Evolutionary conservation across 1,284 basidiomycete genomes (phyloP), one percentile per base, ranked within the genome.

Genomic region (Vanrija pseudolonga): DNA sequence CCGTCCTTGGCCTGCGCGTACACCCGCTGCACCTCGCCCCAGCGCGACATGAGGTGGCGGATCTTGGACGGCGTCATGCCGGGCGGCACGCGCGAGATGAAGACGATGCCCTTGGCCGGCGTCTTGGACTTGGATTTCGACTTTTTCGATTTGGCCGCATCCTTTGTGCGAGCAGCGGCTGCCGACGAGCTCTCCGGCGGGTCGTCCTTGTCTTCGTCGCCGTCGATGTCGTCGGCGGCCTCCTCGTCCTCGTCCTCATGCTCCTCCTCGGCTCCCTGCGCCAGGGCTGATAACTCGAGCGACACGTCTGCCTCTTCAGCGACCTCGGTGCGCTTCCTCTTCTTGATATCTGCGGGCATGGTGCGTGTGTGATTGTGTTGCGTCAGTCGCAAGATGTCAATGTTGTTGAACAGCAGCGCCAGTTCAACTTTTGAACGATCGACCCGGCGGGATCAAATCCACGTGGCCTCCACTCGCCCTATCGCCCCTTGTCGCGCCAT

Each of bases 41-140:
- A 86, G 32, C 82, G 82, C 61, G 83, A 85, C 86, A 94, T 88
- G 41, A 97, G 80, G 78, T 98, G 92, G 55, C 92, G 87, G 39
- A 98, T 90, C 77, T 98, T 98, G 24, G 90, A 83, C 22, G 95
- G 94, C 22, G 89, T 90, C 96, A 99, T 98, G 1, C 94, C 96
- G n/a, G 94, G 95, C 1, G 96, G 96, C 67, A 98, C 88, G 39
- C 95, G 83, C 17, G 92, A 96, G 51, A 99, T 91, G 76, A 98
- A 99, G 45, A 98, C 79, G 56, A 98, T 86, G 0, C 91, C 95
- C 38, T 89, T 72, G 6, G 66, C 66, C 8, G 62, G 44, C 15
- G 47, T 53, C 51, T 60, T 71, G 44, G 47, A 66, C 62, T 61
- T 70, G 41, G 51, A 53, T 56, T 66, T 66, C 55, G 67, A 69